Percentiles rank a stretch among this genome's conserved stretches.
Evolutionary conservation across 805 yeast species (phyloP).

Genomic region (Candida pseudofarinosa): DNA sequence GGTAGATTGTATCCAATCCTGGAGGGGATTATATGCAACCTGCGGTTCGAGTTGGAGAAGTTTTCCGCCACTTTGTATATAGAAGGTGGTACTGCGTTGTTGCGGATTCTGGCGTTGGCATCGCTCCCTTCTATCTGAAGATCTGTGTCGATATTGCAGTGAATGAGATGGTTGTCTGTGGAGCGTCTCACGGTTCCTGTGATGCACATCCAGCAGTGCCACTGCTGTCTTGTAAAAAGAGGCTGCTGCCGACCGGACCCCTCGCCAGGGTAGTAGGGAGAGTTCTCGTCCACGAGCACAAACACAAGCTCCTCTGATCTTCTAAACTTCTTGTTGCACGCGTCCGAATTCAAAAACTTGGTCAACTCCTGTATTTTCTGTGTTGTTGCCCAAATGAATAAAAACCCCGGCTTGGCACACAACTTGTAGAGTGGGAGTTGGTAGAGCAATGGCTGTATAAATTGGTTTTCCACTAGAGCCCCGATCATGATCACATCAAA

Average conservation of each 20-base stretch:
- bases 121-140: slow-evolving; percentile 56
- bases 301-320: slow-evolving; percentile 87
- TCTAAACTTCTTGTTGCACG: slow-evolving; percentile 63
- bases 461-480: slow-evolving; percentile 72
- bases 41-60: slow-evolving; percentile 74
- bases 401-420: slow-evolving; percentile 80
- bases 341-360: slow-evolving; percentile 45
- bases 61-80: slow-evolving; percentile 84
- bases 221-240: slow-evolving; percentile 67
- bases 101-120: slow-evolving; percentile 1
- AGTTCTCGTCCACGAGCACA: slow-evolving; percentile 61
- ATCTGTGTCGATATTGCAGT: slow-evolving; percentile 91
- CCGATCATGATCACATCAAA: slow-evolving; percentile 94
- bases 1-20: slow-evolving; percentile 62
- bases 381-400: slow-evolving; percentile 85
- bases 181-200: slow-evolving; percentile 91
- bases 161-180: slow-evolving; percentile 77
- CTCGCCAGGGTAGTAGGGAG: slow-evolving; percentile 63
- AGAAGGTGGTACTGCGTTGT: slow-evolving; percentile 53
- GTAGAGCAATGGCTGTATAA: slow-evolving; percentile 56
- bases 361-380: slow-evolving; percentile 63
- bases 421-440: slow-evolving; percentile 68
- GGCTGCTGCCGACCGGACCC: slow-evolving; percentile 20
- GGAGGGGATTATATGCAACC: slow-evolving; percentile 82
- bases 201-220: slow-evolving; percentile 98